Conservation (phyloP, 1,284 basidiomycete genomes). For the Cryptococcus sp. region DNA sequence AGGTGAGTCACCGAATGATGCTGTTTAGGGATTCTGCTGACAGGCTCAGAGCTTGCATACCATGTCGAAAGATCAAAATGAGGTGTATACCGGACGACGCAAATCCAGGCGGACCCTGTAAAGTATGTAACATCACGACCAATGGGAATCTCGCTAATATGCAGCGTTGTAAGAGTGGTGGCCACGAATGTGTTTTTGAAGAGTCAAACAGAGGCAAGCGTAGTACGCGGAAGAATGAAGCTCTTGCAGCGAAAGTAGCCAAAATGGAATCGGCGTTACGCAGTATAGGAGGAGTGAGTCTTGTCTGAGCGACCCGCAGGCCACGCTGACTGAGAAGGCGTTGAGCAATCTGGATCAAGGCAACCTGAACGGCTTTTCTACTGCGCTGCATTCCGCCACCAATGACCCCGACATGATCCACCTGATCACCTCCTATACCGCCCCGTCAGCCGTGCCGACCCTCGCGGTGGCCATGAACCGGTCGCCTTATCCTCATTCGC, state of each 20-base stretch:
- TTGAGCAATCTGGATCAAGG: conserved; percentile 65
- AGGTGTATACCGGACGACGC: conserved; percentile 83
- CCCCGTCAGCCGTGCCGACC: conserved; percentile 30
- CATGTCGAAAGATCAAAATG: conserved; percentile 94
- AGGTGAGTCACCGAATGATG: conserved; percentile 52
- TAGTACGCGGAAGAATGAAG: conserved; percentile 79
- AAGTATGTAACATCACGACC: conserved; percentile 47
- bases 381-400: conserved; percentile 31
- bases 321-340: conserved; percentile 25
- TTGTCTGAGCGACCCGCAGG: not conserved
- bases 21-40: conserved; percentile 22
- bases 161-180: conserved; percentile 58
- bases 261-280: conserved; percentile 92
- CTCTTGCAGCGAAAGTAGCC: conserved; percentile 76
- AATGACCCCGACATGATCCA: conserved; percentile 64
- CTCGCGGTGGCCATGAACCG: conserved; percentile 30
- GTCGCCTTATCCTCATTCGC: conserved; percentile 10
- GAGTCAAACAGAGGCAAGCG: conserved; percentile 90
- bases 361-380: conserved; percentile 53
- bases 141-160: conserved; percentile 27
- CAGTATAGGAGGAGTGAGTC: conserved; percentile 37
- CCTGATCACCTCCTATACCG: conserved; percentile 67
- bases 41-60: conserved; percentile 34
- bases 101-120: conserved; percentile 77
- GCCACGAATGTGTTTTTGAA: conserved; percentile 90